Evolutionary conservation across 2,329 filamentous ascomycete genomes (phyloP).

Genomic region (Phyllosticta capitalensis): DNA sequence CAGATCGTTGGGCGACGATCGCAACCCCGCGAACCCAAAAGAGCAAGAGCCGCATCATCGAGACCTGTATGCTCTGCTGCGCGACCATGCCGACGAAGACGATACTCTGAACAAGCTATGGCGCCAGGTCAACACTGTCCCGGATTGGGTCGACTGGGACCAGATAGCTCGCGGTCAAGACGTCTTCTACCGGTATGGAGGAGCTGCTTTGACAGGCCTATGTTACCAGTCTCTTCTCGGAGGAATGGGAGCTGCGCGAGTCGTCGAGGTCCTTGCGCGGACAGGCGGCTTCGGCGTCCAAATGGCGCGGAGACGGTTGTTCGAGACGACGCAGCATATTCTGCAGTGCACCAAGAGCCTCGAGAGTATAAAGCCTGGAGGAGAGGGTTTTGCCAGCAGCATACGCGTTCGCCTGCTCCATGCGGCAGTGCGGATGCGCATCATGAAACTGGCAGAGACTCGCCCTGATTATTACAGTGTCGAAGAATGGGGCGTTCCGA

Average conservation of each 20-base stretch:
- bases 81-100: conserved; percentile 48
- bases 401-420: conserved; percentile 62
- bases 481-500: conserved; percentile 51
- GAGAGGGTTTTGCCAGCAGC: conserved; percentile 54
- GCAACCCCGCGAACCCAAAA: conserved; percentile 12
- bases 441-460: conserved; percentile 48
- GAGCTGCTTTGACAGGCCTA: conserved; percentile 53
- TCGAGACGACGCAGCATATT: conserved; percentile 68
- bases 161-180: conserved; percentile 66
- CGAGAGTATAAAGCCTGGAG: conserved; percentile 57
- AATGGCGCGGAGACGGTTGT: conserved; percentile 55
- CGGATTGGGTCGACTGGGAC: conserved; percentile 68
- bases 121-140: conserved; percentile 56
- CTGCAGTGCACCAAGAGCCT: conserved; percentile 60
- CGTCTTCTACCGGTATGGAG: conserved; percentile 68
- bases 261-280: conserved; percentile 63
- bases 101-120: conserved; percentile 50
- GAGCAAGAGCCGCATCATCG: conserved; percentile 31
- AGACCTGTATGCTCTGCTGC: conserved; percentile 56
- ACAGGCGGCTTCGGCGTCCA: conserved; percentile 65
- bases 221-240: conserved; percentile 58
- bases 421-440: conserved; percentile 55
- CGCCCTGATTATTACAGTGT: conserved; percentile 54
- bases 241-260: conserved; percentile 61
- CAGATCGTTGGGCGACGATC: conserved; percentile 7